Conservation (phyloP, 306 rosid species). For the Castanea sativa region DNA sequence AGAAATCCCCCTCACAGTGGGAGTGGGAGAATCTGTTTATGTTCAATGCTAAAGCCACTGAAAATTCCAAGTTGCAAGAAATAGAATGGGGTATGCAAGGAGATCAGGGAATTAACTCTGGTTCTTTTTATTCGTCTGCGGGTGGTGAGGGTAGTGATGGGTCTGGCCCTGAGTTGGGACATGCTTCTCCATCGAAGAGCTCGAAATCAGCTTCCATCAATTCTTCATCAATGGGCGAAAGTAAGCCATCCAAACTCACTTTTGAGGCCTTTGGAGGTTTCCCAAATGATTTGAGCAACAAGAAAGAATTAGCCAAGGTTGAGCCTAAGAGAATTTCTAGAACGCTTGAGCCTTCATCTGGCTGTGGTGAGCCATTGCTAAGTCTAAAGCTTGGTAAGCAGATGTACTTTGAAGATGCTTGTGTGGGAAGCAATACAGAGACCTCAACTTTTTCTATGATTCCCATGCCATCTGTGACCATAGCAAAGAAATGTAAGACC, state of each 20-base stretch:
- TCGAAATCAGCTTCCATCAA: constrained; percentile 68
- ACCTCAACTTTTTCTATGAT: constrained; percentile 36
- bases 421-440: constrained; percentile 47
- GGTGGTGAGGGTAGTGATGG: constrained; percentile 44
- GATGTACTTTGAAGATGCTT: constrained; percentile 70
- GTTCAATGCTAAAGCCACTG: constrained; percentile 52
- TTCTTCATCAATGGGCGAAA: constrained; percentile 67
- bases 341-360: constrained; percentile 50
- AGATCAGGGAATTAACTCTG: constrained; percentile 55
- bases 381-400: constrained; percentile 88
- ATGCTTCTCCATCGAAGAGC: constrained; percentile 56
- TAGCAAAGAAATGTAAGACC: constrained; percentile 51
- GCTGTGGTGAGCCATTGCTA: constrained; percentile 76
- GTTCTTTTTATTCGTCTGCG: constrained; percentile 48
- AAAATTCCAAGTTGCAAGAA: constrained; percentile 49
- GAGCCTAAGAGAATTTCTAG: constrained; percentile 45
- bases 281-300: constrained; percentile 46
- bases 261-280: constrained; percentile 50
- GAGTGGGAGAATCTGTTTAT: constrained; percentile 72
- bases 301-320: constrained; percentile 42
- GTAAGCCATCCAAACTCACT: constrained; percentile 57
- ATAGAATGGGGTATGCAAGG: constrained; percentile 49
- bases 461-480: constrained; percentile 28
- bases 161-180: constrained; percentile 50
- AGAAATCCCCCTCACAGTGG: constrained; percentile 63